A percentile compares a stretch with the other conserved stretches of the same genome.
phyloP scores from a whole-genome alignment of 75 land plant species.

The Cunninghamia lanceolata region DNA sequence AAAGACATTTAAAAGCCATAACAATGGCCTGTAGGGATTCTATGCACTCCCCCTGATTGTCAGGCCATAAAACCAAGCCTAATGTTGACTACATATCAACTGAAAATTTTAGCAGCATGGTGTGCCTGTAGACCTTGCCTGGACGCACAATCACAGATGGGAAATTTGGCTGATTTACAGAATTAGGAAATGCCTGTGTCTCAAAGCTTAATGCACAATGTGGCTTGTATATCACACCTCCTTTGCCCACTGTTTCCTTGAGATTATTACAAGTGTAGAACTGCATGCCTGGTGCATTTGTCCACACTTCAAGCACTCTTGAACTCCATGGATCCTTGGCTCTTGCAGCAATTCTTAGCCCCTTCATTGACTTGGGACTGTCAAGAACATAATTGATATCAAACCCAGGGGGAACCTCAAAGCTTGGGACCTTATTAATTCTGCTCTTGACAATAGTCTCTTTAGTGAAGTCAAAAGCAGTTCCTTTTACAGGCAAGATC shows the following conservation, averaged over 20 bases:
- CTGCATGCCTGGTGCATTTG: constrained; percentile 60
- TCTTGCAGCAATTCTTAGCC: constrained; percentile 40
- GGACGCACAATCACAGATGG: constrained; percentile 72
- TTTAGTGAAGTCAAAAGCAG: constrained; percentile 63
- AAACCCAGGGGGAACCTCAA: constrained; percentile 34
- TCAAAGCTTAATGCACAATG: constrained; percentile 57
- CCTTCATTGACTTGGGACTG: neutral
- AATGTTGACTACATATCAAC: neutral
- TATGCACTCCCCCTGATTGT: neutral
- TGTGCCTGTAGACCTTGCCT: constrained; percentile 40
- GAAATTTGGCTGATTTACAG: constrained; percentile 70
- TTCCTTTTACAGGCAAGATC: constrained; percentile 43
- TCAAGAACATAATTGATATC: constrained; percentile 74
- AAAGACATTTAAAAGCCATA: no score
- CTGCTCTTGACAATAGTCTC: constrained; percentile 32
- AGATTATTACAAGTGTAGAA: constrained; percentile 56
- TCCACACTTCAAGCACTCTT: constrained; percentile 54
- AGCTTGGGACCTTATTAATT: constrained; percentile 17
- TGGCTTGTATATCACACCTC: constrained; percentile 36
- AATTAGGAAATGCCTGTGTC: constrained; percentile 74
- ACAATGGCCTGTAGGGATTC: no score
- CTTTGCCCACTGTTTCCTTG: constrained; percentile 42
- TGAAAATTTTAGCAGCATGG: constrained; percentile 27
- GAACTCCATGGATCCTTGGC: constrained; percentile 37
- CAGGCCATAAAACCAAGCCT: neutral